A percentile compares a stretch with the other conserved stretches of the same genome.
Conservation (phyloP, 306 rosid species). For the Vigna hirtella region DNA sequence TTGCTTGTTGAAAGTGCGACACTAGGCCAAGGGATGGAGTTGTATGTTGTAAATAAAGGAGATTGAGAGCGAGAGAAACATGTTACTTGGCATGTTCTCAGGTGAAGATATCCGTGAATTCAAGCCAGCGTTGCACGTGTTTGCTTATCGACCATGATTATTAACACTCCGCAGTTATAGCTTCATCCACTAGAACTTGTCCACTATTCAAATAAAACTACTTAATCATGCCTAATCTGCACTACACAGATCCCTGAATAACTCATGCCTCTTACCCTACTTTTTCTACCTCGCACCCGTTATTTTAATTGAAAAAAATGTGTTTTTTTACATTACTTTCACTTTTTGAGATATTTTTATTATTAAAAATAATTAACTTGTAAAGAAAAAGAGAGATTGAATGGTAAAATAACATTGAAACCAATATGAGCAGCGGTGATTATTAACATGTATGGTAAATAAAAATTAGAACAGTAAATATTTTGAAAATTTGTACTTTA, state of each 20-base stretch:
- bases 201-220: conserved; percentile 17
- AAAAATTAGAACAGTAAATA: too few relatives aligned
- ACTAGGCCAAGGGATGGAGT: conserved; percentile 21
- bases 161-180: conserved; percentile 43
- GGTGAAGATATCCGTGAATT: conserved; percentile 9
- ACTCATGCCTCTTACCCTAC: neutral
- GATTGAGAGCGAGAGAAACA: neutral
- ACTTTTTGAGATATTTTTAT: too few relatives aligned
- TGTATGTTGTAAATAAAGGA: neutral
- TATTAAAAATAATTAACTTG: too few relatives aligned
- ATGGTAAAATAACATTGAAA: too few relatives aligned
- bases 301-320: too few relatives aligned
- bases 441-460: too few relatives aligned
- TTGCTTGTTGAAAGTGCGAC: neutral
- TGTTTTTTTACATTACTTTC: too few relatives aligned
- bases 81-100: conserved; percentile 20
- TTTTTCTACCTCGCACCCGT: neutral
- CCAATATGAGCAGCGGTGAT: too few relatives aligned
- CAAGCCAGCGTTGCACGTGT: conserved; percentile 40
- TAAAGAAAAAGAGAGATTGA: too few relatives aligned
- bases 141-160: neutral
- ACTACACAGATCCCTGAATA: conserved; percentile 30
- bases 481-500: too few relatives aligned
- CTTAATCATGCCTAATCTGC: conserved; percentile 8
- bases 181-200: neutral